Percentiles rank a stretch among this genome's conserved stretches.
phyloP scores from a whole-genome alignment of 345 rosid species.

The Brassica napus region DNA sequence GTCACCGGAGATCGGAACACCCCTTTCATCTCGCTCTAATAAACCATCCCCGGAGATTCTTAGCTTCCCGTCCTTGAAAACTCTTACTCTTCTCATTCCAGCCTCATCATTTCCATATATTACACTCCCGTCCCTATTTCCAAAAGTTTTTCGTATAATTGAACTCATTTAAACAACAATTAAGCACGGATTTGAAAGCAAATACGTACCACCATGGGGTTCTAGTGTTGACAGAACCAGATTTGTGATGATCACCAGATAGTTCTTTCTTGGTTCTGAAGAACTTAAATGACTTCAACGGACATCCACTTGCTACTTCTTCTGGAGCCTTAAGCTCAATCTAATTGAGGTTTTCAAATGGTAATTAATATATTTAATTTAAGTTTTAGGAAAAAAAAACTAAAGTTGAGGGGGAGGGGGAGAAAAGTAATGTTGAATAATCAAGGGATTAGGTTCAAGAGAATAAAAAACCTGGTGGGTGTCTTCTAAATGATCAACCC shows the following conservation, averaged over 20 bases:
- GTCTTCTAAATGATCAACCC: constrained; percentile 84
- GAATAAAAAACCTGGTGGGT: constrained; percentile 50
- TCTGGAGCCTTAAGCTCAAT: constrained; percentile 61
- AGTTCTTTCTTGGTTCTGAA: constrained; percentile 53
- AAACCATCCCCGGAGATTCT: constrained; percentile 56
- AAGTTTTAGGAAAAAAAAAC: not conserved
- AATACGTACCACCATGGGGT: constrained; percentile 78
- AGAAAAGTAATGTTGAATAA: not conserved
- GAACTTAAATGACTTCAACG: constrained; percentile 65
- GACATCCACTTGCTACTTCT: constrained; percentile 57
- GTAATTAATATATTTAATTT: not conserved
- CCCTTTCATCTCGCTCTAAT: constrained; percentile 57
- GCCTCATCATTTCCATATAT: constrained; percentile 66
- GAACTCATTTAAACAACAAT: not conserved
- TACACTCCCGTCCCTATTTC: constrained; percentile 75
- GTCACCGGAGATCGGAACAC: constrained; percentile 74
- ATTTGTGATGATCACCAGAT: constrained; percentile 43
- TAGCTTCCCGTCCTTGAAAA: constrained; percentile 73
- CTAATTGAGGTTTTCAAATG: constrained; percentile 33
- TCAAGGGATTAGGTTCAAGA: not conserved
- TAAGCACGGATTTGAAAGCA: not conserved
- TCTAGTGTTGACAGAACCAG: constrained; percentile 61
- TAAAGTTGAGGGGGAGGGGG: not conserved
- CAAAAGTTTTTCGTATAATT: not conserved
- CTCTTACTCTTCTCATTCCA: constrained; percentile 67